phyloP scores from a whole-genome alignment of 192 early-diverging fungal genomes.

The Funneliformis geosporum region DNA sequence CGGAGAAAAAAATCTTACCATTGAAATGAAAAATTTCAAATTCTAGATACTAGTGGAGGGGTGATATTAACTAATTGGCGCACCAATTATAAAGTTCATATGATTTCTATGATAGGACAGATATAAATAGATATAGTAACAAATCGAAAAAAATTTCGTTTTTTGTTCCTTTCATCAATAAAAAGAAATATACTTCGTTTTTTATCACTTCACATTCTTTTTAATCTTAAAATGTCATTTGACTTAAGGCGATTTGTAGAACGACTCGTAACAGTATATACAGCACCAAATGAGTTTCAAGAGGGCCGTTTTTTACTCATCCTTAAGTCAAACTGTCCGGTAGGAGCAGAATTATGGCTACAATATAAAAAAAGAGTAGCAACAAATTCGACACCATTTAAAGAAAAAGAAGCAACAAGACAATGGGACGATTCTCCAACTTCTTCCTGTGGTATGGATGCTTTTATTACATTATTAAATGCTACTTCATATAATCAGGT shows the following conservation, averaged over 20 bases:
- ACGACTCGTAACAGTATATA: slow-evolving; percentile 19
- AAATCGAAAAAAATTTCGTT: too few species aligned
- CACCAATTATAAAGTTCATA: too few species aligned
- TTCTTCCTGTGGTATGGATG: slow-evolving; percentile 33
- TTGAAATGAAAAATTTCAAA: background rate
- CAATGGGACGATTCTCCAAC: slow-evolving; percentile 30
- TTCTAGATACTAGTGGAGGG: too few species aligned
- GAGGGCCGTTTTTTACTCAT: slow-evolving; percentile 31
- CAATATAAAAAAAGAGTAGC: slow-evolving; percentile 30
- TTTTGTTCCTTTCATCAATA: too few species aligned
- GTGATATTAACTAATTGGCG: too few species aligned
- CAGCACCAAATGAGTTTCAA: slow-evolving; percentile 24
- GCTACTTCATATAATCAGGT: slow-evolving; percentile 23
- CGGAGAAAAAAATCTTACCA: background rate
- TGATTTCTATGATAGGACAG: too few species aligned
- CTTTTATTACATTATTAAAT: slow-evolving; percentile 30
- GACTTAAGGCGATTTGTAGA: slow-evolving; percentile 26
- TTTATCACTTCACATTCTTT: background rate
- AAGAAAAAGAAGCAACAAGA: background rate
- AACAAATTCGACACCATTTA: background rate
- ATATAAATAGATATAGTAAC: too few species aligned
- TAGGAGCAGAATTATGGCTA: slow-evolving; percentile 27
- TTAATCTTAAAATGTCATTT: slow-evolving; percentile 12
- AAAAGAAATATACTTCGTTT: background rate
- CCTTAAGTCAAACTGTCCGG: slow-evolving; percentile 27